Evolutionary conservation across 257 asterid species (phyloP), one percentile per base, ranked within the genome.

Genomic region (Knoxia roxburghii): DNA sequence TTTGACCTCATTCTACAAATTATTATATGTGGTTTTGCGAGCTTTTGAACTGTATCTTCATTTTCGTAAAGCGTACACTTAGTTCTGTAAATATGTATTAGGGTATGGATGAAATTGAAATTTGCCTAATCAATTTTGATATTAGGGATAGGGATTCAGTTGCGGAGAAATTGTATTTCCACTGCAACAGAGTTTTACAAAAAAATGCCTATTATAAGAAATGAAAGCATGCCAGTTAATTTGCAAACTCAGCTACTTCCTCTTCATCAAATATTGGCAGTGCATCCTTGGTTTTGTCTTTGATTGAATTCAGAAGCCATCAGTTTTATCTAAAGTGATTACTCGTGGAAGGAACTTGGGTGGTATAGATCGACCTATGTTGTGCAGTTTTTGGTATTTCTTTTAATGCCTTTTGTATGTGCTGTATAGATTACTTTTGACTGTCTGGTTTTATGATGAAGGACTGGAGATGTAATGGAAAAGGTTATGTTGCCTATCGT

Each of bases 401-500:
- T 27, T 74, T 55, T 10, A 55, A 29, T 65, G 30, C 26, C 26
- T 59, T 57, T 67, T 73, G 46, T 68, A 52, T 17, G 6, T 54
- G 68, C 45, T 69, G 52, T 35, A 37, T 43, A 72, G 69, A 68
- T 35, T 50, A 67, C 79, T 68, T 76, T 78, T 63, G 71, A 51
- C 41, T 61, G 55, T 45, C 27, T 63, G 37, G 64, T 62, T 81
- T 32, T 60, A 29, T 76, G 61, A 67, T 78, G 79, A 75, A 93
- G 99, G 95, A 80, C 68, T 94, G 99, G 99, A 84, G 88, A 80
- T 84, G 91, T 75, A 88, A 88, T 70, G 97, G 95, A 75, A 94
- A 85, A 82, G 95, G 97, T 60, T 94, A 94, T 26, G 94, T 83
- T 55, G 85, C 97, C 69, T 94, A 72, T 75, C 96, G 96, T 51